Percentiles rank a stretch among this genome's conserved stretches.
phyloP scores from a whole-genome alignment of 2,329 filamentous ascomycete species.

The Nectriaceae sp. region DNA sequence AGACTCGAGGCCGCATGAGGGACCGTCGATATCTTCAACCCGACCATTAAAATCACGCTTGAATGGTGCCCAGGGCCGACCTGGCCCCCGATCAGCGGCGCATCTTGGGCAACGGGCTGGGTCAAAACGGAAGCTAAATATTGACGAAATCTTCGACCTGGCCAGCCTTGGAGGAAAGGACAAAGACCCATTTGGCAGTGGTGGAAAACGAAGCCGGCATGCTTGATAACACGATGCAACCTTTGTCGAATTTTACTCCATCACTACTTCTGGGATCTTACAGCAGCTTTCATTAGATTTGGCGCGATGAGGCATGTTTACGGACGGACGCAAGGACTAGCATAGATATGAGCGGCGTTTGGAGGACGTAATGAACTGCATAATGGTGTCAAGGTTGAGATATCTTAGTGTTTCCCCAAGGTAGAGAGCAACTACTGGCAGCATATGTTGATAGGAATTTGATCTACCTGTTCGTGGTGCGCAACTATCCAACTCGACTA shows the following conservation, averaged over 20 bases:
- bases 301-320: constrained; percentile 33
- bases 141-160: constrained; percentile 72
- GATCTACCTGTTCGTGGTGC: too few relatives aligned
- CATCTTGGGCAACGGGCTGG: constrained; percentile 66
- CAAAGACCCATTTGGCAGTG: constrained; percentile 58
- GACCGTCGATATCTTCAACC: constrained; percentile 27
- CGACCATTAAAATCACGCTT: constrained; percentile 33
- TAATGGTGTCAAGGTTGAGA: constrained; percentile 20
- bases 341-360: constrained; percentile 41
- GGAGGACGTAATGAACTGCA: constrained; percentile 34
- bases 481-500: too few relatives aligned
- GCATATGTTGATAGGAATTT: too few relatives aligned
- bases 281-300: constrained; percentile 26
- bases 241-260: constrained; percentile 15
- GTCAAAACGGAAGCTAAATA: constrained; percentile 71
- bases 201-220: constrained; percentile 54
- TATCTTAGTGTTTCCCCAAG: too few relatives aligned
- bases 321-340: constrained; percentile 37
- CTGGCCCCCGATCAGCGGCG: constrained; percentile 30
- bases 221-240: too few relatives aligned
- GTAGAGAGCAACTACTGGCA: too few relatives aligned
- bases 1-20: constrained; percentile 48
- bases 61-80: constrained; percentile 23
- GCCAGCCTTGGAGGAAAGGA: constrained; percentile 65
- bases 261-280: constrained; percentile 19